These are phyloP conservation scores for Dothideomycetidae sp. DNA, from an alignment of 2,329 filamentous ascomycete species.

Conservation along the genomic window DNA sequence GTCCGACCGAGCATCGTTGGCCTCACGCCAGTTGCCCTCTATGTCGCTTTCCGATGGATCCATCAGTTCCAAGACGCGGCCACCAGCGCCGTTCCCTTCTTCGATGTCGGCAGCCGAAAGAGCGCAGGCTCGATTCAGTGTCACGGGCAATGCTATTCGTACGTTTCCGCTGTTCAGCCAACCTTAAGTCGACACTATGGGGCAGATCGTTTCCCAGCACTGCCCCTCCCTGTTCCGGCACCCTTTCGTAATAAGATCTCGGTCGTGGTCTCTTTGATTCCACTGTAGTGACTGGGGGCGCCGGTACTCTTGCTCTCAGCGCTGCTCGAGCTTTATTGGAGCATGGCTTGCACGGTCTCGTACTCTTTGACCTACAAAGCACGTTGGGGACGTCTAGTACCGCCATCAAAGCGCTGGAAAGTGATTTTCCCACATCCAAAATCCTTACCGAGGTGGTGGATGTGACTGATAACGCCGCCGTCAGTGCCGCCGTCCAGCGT, in stretches of 20 bases:
- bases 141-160: slow-evolving; percentile 37
- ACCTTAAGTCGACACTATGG: too few relatives aligned
- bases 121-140: background rate
- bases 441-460: slow-evolving; percentile 42
- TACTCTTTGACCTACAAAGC: slow-evolving; percentile 45
- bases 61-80: background rate
- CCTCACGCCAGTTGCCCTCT: background rate
- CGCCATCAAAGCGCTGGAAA: slow-evolving; percentile 33
- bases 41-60: slow-evolving; percentile 2
- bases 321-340: slow-evolving; percentile 51
- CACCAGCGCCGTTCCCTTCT: background rate
- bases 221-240: slow-evolving; percentile 12
- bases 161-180: background rate
- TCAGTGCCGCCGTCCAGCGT: slow-evolving; percentile 31
- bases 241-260: background rate
- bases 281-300: slow-evolving; percentile 46
- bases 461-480: slow-evolving; percentile 40
- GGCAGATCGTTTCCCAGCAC: too few relatives aligned
- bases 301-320: slow-evolving; percentile 47
- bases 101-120: background rate
- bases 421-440: slow-evolving; percentile 39
- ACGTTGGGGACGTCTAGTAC: slow-evolving; percentile 26
- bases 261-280: background rate
- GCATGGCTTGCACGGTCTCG: slow-evolving; percentile 46
- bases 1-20: slow-evolving; percentile 1